Percentiles rank a stretch among this genome's conserved stretches.
Conservation (phyloP, 805 yeast genomes). For the Scheffersomyces spartinae region DNA sequence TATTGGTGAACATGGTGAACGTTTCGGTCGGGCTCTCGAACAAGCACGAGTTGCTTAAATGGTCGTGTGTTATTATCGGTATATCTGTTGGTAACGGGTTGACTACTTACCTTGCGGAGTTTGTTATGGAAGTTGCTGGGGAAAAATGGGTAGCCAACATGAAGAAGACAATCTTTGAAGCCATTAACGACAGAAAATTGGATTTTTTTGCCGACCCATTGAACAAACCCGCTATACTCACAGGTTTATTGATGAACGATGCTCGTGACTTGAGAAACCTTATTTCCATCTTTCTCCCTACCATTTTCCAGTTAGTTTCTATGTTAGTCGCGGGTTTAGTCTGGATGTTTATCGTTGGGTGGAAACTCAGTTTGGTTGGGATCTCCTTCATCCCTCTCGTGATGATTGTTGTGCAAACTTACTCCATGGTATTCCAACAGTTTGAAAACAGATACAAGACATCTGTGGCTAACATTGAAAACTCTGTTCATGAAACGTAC, state of each 20-base stretch:
- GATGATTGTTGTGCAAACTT: constrained; percentile 36
- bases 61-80: constrained; percentile 59
- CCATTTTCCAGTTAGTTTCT: constrained; percentile 39
- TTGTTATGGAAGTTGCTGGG: constrained; percentile 42
- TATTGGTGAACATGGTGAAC: constrained; percentile 55
- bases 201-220: constrained; percentile 36
- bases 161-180: constrained; percentile 37
- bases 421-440: constrained; percentile 37
- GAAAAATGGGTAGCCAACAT: constrained; percentile 56
- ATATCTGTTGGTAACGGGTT: constrained; percentile 57
- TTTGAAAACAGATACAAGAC: constrained; percentile 54
- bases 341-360: constrained; percentile 74
- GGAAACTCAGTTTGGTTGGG: constrained; percentile 83
- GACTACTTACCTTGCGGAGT: constrained; percentile 38
- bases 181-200: constrained; percentile 39
- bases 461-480: constrained; percentile 43
- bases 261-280: constrained; percentile 63
- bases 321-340: constrained; percentile 49
- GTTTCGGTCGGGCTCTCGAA: constrained; percentile 18
- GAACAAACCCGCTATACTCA: constrained; percentile 38
- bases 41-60: constrained; percentile 30
- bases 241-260: constrained; percentile 70
- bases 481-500: constrained; percentile 39
- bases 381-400: constrained; percentile 63
- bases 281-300: constrained; percentile 49